Evolutionary conservation across 2,329 filamentous ascomycete genomes (phyloP), one percentile per base, ranked within the genome.

Genomic region (Akanthomyces lecanii): DNA sequence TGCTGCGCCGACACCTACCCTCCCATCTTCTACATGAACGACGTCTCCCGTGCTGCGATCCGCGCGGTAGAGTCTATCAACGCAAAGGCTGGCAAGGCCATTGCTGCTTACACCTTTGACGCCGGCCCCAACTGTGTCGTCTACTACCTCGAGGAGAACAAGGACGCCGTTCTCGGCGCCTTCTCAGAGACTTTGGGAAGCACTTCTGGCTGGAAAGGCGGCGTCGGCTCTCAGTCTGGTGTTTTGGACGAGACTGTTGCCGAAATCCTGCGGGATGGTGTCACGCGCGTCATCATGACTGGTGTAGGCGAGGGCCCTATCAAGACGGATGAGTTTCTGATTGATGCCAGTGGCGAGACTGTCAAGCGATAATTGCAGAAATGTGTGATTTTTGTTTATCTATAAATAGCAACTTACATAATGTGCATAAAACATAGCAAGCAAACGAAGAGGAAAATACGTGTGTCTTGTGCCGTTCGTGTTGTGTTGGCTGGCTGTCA

Each of bases 11-110:
- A 99, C 75, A 98, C 95, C 1, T 92, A 92, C 78, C 95, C 96
- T 51, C 95, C 96, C 21, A 99, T 99, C 73, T 97, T 97, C 78
- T 99, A 99, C 82, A 88, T 99, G 83, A 99, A 97, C 78, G 95
- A 99, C 74, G 88, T 94, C 18, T 94, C 89, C 23, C 83, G 90
- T 44, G 92, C 94, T 1, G 92, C 94, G 6, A 91, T 99, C 65
- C 85, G 91, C 59, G 87, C 92, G 18, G 93, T 97, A 36, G 92
- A 99, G 79, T 84, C 88, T 69, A 91, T 98, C 78, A 99, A 99
- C 73, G 82, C 82, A 61, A 83, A 84, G 28, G 91, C 90, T 5
- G 92, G 91, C 61, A 89, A 87, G 78, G 88, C 85, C 0, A 84
- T 98, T 21, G 92, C 91, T 4, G 95, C 95, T 4, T 99, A 99